Conservation (phyloP, 2,329 filamentous ascomycete genomes). For the Calonectria pauciramosa region DNA sequence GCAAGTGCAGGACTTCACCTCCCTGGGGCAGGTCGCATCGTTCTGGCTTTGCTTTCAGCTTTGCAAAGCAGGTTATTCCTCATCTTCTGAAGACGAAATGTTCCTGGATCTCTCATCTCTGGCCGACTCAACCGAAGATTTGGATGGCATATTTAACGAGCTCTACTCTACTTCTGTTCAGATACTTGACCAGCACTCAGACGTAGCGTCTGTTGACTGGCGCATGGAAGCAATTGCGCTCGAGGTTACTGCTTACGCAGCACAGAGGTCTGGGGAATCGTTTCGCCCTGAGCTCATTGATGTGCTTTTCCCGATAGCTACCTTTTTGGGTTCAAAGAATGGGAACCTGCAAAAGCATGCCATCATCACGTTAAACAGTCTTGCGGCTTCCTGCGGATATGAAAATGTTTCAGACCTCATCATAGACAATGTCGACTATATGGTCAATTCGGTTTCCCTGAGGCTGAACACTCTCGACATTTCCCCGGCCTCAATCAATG, state of each 20-base stretch:
- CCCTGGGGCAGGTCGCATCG: slow-evolving; percentile 74
- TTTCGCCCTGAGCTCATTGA: slow-evolving; percentile 93
- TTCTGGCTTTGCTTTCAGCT: slow-evolving; percentile 87
- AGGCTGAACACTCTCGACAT: slow-evolving; percentile 94
- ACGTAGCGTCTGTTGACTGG: slow-evolving; percentile 72
- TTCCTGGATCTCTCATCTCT: slow-evolving; percentile 71
- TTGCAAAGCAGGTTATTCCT: slow-evolving; percentile 68
- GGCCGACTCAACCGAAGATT: slow-evolving; percentile 53
- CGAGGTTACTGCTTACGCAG: slow-evolving; percentile 84
- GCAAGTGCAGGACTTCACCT: slow-evolving; percentile 69
- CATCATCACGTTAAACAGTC: slow-evolving; percentile 83
- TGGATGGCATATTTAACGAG: slow-evolving; percentile 69
- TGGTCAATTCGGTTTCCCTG: slow-evolving; percentile 92
- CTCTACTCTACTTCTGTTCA: slow-evolving; percentile 78
- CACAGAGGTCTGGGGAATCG: slow-evolving; percentile 72
- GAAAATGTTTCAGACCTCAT: slow-evolving; percentile 81
- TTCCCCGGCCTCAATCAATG: slow-evolving; percentile 90
- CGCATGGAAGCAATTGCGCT: slow-evolving; percentile 83
- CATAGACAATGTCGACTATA: slow-evolving; percentile 93
- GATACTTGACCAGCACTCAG: slow-evolving; percentile 68
- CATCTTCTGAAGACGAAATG: slow-evolving; percentile 71
- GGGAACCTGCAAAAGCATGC: slow-evolving; percentile 82
- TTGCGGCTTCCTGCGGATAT: slow-evolving; percentile 85
- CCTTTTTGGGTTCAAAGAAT: slow-evolving; percentile 83
- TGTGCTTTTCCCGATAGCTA: slow-evolving; percentile 89